Evolutionary conservation across 345 rosid genomes (phyloP).

Genomic region (Gossypium anomalum): DNA sequence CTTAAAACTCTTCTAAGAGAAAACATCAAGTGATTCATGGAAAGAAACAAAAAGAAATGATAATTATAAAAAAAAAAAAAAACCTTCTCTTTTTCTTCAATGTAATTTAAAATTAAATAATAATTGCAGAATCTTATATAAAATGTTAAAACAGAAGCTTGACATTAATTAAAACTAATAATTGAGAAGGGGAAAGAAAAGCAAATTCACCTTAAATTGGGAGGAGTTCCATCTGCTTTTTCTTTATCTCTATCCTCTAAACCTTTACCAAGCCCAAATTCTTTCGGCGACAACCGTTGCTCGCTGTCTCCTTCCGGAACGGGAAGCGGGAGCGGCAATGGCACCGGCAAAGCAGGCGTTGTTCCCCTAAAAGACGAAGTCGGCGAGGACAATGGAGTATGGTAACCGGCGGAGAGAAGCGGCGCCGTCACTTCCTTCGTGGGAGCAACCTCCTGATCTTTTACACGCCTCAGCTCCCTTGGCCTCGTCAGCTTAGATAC

Average conservation of each 20-base stretch:
- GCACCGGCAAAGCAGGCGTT: conserved; percentile 36
- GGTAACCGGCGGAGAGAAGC: conserved; percentile 24
- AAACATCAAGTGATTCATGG: background rate
- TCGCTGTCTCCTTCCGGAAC: conserved; percentile 41
- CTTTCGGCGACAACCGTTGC: conserved; percentile 31
- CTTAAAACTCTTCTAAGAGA: background rate
- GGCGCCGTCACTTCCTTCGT: conserved; percentile 17
- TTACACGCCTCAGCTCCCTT: conserved; percentile 28
- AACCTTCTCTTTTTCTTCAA: background rate
- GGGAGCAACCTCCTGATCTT: conserved; percentile 29
- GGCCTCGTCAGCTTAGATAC: conserved; percentile 46
- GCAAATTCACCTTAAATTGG: conserved; percentile 36
- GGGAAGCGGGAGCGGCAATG: conserved; percentile 60
- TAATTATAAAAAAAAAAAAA: background rate
- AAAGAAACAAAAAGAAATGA: background rate
- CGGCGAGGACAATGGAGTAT: conserved; percentile 8
- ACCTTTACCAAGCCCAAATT: conserved; percentile 24
- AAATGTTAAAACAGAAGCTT: background rate
- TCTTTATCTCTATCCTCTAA: conserved; percentile 35
- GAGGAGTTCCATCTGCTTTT: conserved; percentile 31
- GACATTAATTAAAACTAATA: background rate
- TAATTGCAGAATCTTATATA: background rate
- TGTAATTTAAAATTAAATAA: background rate
- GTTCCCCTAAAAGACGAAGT: conserved; percentile 15
- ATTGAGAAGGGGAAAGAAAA: background rate